Base-by-base conservation (phyloP, 1,284 basidiomycete genomes). In the Ceratobasidium papillatum region DNA sequence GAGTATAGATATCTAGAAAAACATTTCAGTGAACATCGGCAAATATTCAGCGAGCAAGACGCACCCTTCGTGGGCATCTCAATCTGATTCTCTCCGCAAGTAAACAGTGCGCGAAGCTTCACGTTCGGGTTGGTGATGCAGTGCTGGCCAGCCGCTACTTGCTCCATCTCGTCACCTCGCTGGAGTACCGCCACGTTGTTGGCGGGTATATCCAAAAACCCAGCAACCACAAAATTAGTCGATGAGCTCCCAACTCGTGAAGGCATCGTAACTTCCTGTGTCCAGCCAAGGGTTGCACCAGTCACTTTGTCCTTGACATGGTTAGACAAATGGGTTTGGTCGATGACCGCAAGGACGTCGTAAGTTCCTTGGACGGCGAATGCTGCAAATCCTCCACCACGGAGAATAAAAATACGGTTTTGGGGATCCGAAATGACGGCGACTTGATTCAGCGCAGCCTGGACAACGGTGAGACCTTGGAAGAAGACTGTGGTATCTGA, bases 121-220 rank as follows among this genome's bases (percentile, higher is more conserved):
- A 94, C 89, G 75, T 89, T 91, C 1, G 92, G 91, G 78, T 91
- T 91, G 5, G 92, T 93, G 79, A 94, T 91, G 76, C 89, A 92
- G 74, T 91, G 91, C 79, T 94, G 92, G 5, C 92, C 92, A 47
- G 92, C 92, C 61, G 89, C 85, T 19, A 94, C 85, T 4, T 93
- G 85, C 78, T 92, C 88, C 41, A 94, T 85, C 64, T 93, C 91
- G 78, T 94, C 91, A n/a, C 90, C 91, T 27, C 87, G 86, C 81
- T 94, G 92, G 58, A 94, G 84, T 75, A 94, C 91, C 25, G 92
- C 92, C 78, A 92, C 94, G 80, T 94, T 94, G 79, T 89, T 93
- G 27, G 92, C 92, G 4, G 92, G 92, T 61, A 93, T 92, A 77
- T 94, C 90, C 79, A 94, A 81, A 83, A 93, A 93, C 52, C 88